These are phyloP conservation scores for Starmera dryadoides DNA, from an alignment of 805 yeast species.

Conservation along the genomic window DNA sequence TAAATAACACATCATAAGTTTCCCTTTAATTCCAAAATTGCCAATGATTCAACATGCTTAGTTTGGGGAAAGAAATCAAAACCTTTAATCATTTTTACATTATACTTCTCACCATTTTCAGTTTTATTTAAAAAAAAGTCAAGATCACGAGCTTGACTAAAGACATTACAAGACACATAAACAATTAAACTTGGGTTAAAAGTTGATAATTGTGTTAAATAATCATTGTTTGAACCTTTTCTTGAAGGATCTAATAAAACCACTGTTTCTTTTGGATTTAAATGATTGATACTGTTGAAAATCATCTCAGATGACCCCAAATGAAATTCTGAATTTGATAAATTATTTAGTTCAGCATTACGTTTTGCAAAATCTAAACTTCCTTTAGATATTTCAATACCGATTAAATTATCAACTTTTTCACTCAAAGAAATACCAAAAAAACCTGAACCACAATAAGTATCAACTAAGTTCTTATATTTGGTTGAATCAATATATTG, in stretches of 20 bases:
- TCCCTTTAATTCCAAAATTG: constrained; percentile 39
- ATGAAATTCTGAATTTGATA: constrained; percentile 70
- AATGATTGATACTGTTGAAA: constrained; percentile 49
- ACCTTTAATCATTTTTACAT: constrained; percentile 74
- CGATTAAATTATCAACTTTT: constrained; percentile 70
- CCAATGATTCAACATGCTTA: constrained; percentile 83
- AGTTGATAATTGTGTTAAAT: constrained; percentile 74
- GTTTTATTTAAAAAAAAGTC: constrained; percentile 69
- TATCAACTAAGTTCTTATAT: constrained; percentile 72
- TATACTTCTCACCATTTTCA: constrained; percentile 50
- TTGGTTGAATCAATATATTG: constrained; percentile 44
- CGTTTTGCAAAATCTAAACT: constrained; percentile 77
- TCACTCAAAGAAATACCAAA: constrained; percentile 78
- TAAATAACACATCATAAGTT: neutral
- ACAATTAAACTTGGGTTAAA: constrained; percentile 79
- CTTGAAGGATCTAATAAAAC: constrained; percentile 95
- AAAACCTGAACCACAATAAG: constrained; percentile 93
- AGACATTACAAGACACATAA: constrained; percentile 92
- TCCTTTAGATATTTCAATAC: constrained; percentile 90
- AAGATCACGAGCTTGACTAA: constrained; percentile 93
- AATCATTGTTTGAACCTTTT: constrained; percentile 87
- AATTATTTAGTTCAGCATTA: constrained; percentile 67
- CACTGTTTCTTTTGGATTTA: constrained; percentile 62
- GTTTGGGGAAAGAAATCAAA: constrained; percentile 96
- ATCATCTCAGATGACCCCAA: constrained; percentile 89